Conservation (phyloP, 352 stramenopile species). For the Thalassiosira oceanica region DNA sequence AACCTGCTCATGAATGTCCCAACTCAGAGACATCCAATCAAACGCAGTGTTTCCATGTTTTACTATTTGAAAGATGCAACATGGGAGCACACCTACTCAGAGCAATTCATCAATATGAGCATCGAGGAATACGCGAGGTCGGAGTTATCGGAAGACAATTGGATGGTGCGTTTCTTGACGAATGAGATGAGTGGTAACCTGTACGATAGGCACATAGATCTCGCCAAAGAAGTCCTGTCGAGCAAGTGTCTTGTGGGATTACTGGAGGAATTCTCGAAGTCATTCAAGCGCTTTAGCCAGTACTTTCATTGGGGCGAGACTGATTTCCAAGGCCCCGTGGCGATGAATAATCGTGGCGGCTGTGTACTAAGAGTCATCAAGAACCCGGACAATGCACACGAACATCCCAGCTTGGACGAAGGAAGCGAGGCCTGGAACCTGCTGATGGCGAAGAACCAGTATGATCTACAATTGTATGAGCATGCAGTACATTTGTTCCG, state of each 20-base stretch:
- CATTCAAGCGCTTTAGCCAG: constrained; percentile 48
- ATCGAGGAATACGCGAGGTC: constrained; percentile 58
- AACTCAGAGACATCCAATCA: no score
- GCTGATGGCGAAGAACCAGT: constrained; percentile 42
- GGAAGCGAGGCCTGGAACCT: constrained; percentile 47
- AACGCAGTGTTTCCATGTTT: no score
- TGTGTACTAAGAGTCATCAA: no score
- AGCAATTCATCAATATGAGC: constrained; percentile 41
- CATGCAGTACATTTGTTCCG: constrained; percentile 41
- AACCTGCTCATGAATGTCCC: no score
- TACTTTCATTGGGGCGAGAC: constrained; percentile 62
- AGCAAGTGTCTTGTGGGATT: constrained; percentile 53
- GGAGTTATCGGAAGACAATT: constrained; percentile 55
- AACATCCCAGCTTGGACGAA: constrained; percentile 28
- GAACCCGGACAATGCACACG: no score
- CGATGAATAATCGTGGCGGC: no score
- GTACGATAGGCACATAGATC: constrained; percentile 31
- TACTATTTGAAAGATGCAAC: constrained; percentile 46
- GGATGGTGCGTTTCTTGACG: constrained; percentile 51
- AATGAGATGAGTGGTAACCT: constrained; percentile 46
- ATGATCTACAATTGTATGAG: constrained; percentile 48
- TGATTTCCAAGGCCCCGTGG: no score
- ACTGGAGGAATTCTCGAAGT: constrained; percentile 46
- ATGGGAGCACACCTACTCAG: no score
- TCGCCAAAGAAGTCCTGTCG: constrained; percentile 45